A percentile compares a stretch with the other conserved stretches of the same genome.
These are phyloP conservation scores for Exophiala spinifera DNA, from an alignment of 2,329 filamentous ascomycete genomes.

Conservation along the genomic window DNA sequence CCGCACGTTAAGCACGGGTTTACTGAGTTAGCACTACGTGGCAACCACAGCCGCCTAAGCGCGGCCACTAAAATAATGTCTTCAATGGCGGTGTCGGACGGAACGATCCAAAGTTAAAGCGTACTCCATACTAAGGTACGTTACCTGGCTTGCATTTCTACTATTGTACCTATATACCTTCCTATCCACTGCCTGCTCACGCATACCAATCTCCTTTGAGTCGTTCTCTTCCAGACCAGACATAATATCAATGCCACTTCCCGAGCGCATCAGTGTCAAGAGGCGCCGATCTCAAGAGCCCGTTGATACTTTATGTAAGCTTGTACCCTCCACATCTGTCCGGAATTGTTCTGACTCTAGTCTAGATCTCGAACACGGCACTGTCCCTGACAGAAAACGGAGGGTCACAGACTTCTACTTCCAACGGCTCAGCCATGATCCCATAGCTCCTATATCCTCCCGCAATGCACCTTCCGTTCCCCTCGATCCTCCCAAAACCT, in stretches of 20 bases:
- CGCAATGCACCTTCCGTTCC: slow-evolving; percentile 19
- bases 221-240: too few species aligned
- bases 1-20: too few species aligned
- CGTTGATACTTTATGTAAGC: neutral
- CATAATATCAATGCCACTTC: neutral
- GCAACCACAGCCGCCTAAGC: too few species aligned
- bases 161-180: too few species aligned
- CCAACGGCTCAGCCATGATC: slow-evolving; percentile 38
- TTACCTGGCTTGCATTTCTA: too few species aligned
- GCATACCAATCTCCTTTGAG: too few species aligned
- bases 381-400: slow-evolving; percentile 43
- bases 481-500: slow-evolving; percentile 18
- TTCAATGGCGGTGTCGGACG: too few species aligned
- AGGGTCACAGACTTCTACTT: slow-evolving; percentile 50
- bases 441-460: slow-evolving; percentile 15
- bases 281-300: neutral
- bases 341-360: slow-evolving; percentile 2
- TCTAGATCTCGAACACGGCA: slow-evolving; percentile 44
- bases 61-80: too few species aligned
- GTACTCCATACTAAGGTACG: too few species aligned
- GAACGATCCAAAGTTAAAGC: too few species aligned
- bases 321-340: neutral
- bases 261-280: neutral
- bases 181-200: too few species aligned
- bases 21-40: too few species aligned